These are phyloP conservation scores for Myriosclerotinia duriaeana DNA, from an alignment of 2,329 filamentous ascomycete species.

Conservation along the genomic window DNA sequence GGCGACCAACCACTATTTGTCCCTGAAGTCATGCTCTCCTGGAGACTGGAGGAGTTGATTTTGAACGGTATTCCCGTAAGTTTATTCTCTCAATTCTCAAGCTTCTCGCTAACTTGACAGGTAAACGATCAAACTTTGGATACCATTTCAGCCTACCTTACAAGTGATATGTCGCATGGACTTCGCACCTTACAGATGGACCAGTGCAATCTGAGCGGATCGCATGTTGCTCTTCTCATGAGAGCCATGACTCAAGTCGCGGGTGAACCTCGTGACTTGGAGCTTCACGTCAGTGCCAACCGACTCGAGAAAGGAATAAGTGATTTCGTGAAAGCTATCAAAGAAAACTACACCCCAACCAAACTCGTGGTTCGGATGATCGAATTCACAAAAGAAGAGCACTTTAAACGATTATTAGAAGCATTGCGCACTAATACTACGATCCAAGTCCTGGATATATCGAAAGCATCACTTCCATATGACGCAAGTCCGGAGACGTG, in stretches of 20 bases:
- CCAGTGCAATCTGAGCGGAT: conserved; percentile 64
- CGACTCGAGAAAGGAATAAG: conserved; percentile 51
- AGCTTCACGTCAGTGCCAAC: conserved; percentile 63
- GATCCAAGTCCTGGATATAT: conserved; percentile 65
- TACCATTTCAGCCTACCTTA: conserved; percentile 63
- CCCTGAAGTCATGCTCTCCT: conserved; percentile 63
- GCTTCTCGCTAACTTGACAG: conserved; percentile 36
- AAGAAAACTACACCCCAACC: conserved; percentile 55
- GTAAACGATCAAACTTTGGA: conserved; percentile 64
- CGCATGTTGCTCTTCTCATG: conserved; percentile 64
- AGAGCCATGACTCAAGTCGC: conserved; percentile 57
- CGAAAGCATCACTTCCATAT: conserved; percentile 66
- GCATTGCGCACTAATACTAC: conserved; percentile 63
- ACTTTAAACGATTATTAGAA: conserved; percentile 60
- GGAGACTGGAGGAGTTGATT: conserved; percentile 65
- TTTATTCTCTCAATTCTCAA: conserved; percentile 3
- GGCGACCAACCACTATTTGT: conserved; percentile 63
- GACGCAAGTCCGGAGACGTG: conserved; percentile 68
- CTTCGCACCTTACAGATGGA: conserved; percentile 64
- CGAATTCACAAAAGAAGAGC: conserved; percentile 50
- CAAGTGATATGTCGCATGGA: conserved; percentile 57
- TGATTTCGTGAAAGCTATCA: conserved; percentile 53
- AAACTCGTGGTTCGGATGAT: conserved; percentile 66
- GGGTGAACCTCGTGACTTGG: conserved; percentile 55
- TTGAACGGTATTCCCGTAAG: conserved; percentile 59